phyloP scores from a whole-genome alignment of 2,329 filamentous ascomycete species.

The Penicillium psychrosexuale region DNA sequence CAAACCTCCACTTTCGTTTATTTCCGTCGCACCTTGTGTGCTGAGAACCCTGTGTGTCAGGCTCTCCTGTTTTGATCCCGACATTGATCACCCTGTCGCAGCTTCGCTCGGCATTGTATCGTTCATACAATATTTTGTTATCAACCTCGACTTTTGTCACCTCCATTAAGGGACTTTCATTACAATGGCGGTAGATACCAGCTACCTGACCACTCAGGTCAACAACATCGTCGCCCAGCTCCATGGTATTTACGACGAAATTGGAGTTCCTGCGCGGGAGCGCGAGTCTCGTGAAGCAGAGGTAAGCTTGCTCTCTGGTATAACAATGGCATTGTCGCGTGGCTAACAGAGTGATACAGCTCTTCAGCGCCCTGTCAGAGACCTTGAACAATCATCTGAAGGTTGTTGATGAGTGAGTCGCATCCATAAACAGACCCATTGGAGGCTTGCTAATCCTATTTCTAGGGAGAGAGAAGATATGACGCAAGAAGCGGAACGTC shows the following conservation, averaged over 20 bases:
- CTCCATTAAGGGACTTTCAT: conserved; percentile 10
- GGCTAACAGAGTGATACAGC: conserved; percentile 49
- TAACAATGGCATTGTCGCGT: background rate
- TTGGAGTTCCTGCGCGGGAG: conserved; percentile 91
- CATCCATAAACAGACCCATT: conserved; percentile 1
- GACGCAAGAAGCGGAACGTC: conserved; percentile 81
- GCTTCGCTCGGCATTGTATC: conserved; percentile 15
- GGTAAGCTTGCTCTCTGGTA: conserved; percentile 52
- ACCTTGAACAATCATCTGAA: conserved; percentile 87
- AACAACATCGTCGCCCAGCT: conserved; percentile 89
- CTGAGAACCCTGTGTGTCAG: conserved; percentile 16
- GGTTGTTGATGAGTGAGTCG: conserved; percentile 64
- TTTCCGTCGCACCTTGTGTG: conserved; percentile 17
- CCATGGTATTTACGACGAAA: conserved; percentile 94
- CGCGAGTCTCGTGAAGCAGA: conserved; percentile 85
- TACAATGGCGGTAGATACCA: conserved; percentile 71
- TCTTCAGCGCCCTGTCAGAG: conserved; percentile 88
- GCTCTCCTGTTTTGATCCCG: conserved; percentile 18
- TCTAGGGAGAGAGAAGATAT: conserved; percentile 79
- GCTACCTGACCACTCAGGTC: conserved; percentile 91
- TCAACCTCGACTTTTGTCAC: conserved; percentile 1
- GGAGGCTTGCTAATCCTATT: conserved; percentile 11
- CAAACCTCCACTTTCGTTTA: conserved; percentile 19
- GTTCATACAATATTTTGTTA: conserved; percentile 16
- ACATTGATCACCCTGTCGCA: conserved; percentile 14